Evolutionary conservation across 1,284 basidiomycete species (phyloP), one percentile per base, ranked within the genome.

Genomic region (Boletus albobrunnescens): DNA sequence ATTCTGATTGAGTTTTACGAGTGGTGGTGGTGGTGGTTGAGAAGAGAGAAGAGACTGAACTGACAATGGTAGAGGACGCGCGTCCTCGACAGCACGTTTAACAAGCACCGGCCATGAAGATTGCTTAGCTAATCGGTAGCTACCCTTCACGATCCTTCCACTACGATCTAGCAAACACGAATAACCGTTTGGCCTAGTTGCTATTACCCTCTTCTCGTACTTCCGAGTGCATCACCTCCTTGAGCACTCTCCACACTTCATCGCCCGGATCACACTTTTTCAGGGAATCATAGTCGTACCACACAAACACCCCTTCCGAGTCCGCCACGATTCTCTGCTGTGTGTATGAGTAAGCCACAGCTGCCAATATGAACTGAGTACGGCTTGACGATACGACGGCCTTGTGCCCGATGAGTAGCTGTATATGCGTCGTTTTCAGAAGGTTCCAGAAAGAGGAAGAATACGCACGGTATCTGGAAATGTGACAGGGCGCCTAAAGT

Each of bases 221-320:
- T 43, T 57, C 60, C 7, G 60, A 45, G 8, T 37, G 27, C 57
- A 60, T 56, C 24, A 44, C 42, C 6, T 59, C 44, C 32, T 28
- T 62, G 23, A 64, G 54, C 13, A 60, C 41, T 27, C 44, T 50
- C 62, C 71, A 65, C 4, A 63, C 55, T 32, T 70, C 67, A 49
- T 76, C 70, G 0, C 76, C 77, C 6, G 84, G 83, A 56, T 78
- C 74, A 54, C 77, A 80, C 63, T 84, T 88, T 62, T 68, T 72
- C 46, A 84, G 68, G 20, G 55, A 70, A 46, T 84, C 81, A 53
- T 87, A 87, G 60, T 86, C 80, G 49, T 87, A 88, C 86, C 86
- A 88, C 10, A 86, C 85, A 20, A 84, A 61, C 6, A 74, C 72
- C 43, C 81, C 78, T 57, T 80, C 77, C 2, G 79, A 77, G 50